Evolutionary conservation across 2,329 filamentous ascomycete genomes (phyloP).

Genomic region (Diaporthe citri): DNA sequence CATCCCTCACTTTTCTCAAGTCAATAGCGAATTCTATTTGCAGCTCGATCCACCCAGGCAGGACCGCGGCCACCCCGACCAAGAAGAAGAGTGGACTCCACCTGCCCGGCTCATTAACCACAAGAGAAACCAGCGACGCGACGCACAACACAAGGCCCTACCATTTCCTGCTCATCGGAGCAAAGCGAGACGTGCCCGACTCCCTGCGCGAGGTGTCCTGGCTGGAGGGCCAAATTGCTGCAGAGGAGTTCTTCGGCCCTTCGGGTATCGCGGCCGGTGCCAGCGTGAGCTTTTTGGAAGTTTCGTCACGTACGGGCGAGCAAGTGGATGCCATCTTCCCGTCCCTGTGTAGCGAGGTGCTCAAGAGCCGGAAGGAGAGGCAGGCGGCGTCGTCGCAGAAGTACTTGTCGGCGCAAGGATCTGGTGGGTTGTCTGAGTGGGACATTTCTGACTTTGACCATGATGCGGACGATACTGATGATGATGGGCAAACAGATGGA

Average conservation of each 20-base stretch:
- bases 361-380: constrained; percentile 45
- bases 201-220: constrained; percentile 48
- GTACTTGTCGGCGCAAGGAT: constrained; percentile 1
- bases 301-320: constrained; percentile 52
- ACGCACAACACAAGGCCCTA: constrained; percentile 44
- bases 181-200: constrained; percentile 51
- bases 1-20: constrained; percentile 44
- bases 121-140: not conserved
- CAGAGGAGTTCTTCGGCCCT: constrained; percentile 33
- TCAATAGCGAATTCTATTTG: constrained; percentile 29
- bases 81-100: constrained; percentile 27
- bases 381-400: not conserved
- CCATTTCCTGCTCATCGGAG: constrained; percentile 52
- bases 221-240: constrained; percentile 47
- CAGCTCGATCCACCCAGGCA: constrained; percentile 17
- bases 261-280: constrained; percentile 43
- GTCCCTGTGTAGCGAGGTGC: constrained; percentile 49
- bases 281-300: constrained; percentile 49
- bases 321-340: constrained; percentile 52
- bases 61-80: not conserved
- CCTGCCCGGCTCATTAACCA: constrained; percentile 23
- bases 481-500: constrained; percentile 25
- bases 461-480: constrained; percentile 28
- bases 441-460: constrained; percentile 26
- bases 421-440: constrained; percentile 33